Percentiles rank a stretch among this genome's conserved stretches.
Evolutionary conservation across 2,329 filamentous ascomycete species (phyloP).

Genomic region (Xylaria sp.): DNA sequence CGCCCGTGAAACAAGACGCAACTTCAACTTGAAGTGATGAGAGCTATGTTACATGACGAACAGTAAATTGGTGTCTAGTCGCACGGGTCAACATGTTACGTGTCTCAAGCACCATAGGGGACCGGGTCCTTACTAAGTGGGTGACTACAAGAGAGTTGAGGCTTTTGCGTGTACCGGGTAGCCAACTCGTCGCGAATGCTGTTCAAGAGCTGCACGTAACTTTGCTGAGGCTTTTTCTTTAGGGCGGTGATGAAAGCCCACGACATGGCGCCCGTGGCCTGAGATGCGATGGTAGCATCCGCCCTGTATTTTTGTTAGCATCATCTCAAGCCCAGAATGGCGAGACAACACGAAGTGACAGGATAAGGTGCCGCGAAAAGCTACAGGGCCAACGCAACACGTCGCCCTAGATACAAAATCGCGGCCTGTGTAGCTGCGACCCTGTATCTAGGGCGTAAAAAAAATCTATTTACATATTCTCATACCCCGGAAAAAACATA

Average conservation of each 20-base stretch:
- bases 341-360: neutral
- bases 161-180: slow-evolving; percentile 91
- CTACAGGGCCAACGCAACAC: slow-evolving; percentile 55
- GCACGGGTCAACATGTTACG: slow-evolving; percentile 28
- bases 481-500: slow-evolving; percentile 15
- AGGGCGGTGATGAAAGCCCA: slow-evolving; percentile 94
- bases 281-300: slow-evolving; percentile 85
- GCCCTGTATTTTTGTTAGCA: slow-evolving; percentile 59
- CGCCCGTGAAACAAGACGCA: slow-evolving; percentile 21
- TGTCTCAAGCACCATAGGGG: slow-evolving; percentile 17
- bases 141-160: slow-evolving; percentile 95
- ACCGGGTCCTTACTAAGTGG: slow-evolving; percentile 77
- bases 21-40: slow-evolving; percentile 2
- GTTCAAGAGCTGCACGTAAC: slow-evolving; percentile 94
- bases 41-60: slow-evolving; percentile 69
- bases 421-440: slow-evolving; percentile 49
- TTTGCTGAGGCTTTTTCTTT: slow-evolving; percentile 93
- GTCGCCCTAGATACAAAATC: slow-evolving; percentile 58
- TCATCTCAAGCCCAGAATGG: neutral
- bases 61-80: slow-evolving; percentile 69
- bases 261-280: slow-evolving; percentile 98
- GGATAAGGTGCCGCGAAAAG: neutral
- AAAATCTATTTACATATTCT: slow-evolving; percentile 42
- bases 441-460: slow-evolving; percentile 56
- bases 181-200: slow-evolving; percentile 90